Evolutionary conservation across 202 grass and related monocot species (phyloP).

Genomic region (Alloteropsis angusta): DNA sequence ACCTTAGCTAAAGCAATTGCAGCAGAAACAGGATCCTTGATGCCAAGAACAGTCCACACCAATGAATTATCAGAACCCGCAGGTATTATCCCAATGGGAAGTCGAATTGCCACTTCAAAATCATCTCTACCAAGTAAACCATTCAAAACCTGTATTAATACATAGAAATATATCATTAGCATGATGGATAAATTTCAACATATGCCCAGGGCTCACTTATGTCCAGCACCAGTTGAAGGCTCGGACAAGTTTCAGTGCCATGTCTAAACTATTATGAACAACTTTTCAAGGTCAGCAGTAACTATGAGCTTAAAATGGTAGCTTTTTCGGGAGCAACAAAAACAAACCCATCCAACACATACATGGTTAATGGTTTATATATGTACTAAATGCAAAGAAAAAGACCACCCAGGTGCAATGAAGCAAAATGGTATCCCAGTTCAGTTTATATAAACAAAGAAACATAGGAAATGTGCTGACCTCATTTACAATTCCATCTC

Average conservation of each 20-base stretch:
- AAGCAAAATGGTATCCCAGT: neutral
- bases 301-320: neutral
- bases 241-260: neutral
- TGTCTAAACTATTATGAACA: slow-evolving; percentile 5
- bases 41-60: slow-evolving; percentile 77
- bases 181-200: neutral
- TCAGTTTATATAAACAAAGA: slow-evolving; percentile 7
- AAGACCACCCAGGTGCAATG: neutral
- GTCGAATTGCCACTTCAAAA: slow-evolving; percentile 43
- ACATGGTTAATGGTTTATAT: neutral
- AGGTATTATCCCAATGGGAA: slow-evolving; percentile 85
- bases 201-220: neutral
- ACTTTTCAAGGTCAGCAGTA: neutral
- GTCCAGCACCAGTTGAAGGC: neutral
- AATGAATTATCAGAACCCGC: slow-evolving; percentile 95
- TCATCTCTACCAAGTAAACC: slow-evolving; percentile 77
- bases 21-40: slow-evolving; percentile 83
- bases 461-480: slow-evolving; percentile 15
- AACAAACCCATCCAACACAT: neutral
- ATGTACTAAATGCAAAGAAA: neutral
- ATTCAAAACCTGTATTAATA: slow-evolving; percentile 66
- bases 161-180: neutral
- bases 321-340: neutral
- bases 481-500: slow-evolving; percentile 93
- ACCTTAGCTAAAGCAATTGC: slow-evolving; percentile 66